phyloP scores from a whole-genome alignment of 495 filamentous ascomycete species.

The Tuber aestivum region DNA sequence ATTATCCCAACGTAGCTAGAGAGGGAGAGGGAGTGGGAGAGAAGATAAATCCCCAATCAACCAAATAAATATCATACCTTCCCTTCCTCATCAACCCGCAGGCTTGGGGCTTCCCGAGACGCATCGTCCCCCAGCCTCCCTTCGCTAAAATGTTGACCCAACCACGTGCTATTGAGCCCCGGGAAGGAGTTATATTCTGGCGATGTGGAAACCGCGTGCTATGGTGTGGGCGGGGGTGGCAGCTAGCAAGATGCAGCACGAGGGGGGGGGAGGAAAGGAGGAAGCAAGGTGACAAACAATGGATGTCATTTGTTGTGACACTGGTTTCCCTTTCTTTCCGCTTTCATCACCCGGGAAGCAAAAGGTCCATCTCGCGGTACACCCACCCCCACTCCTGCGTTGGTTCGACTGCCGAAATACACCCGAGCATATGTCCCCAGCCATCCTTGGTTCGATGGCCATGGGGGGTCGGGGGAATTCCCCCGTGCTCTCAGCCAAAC shows the following conservation, averaged over 20 bases:
- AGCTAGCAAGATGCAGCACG: background rate
- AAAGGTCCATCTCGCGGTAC: background rate
- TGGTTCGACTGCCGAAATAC: background rate
- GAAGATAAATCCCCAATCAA: too few species aligned
- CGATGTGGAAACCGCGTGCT: background rate
- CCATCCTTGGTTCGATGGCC: background rate
- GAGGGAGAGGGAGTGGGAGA: background rate
- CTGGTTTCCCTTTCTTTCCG: background rate
- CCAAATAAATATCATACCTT: too few species aligned
- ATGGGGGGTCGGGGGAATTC: background rate
- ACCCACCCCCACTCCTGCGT: background rate
- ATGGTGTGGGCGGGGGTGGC: background rate
- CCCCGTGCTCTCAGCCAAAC: background rate
- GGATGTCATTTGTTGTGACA: background rate
- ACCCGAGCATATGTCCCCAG: background rate
- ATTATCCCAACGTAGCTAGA: background rate
- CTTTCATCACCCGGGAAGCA: background rate
- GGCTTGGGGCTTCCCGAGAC: too few species aligned
- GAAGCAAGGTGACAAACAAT: background rate
- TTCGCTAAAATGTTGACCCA: background rate
- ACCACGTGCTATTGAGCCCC: background rate
- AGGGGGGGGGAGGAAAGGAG: background rate
- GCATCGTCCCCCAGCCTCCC: background rate
- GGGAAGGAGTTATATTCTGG: background rate
- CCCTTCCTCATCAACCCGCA: too few species aligned